phyloP scores from a whole-genome alignment of 2,329 filamentous ascomycete species.

The Aspergillus ibericus region DNA sequence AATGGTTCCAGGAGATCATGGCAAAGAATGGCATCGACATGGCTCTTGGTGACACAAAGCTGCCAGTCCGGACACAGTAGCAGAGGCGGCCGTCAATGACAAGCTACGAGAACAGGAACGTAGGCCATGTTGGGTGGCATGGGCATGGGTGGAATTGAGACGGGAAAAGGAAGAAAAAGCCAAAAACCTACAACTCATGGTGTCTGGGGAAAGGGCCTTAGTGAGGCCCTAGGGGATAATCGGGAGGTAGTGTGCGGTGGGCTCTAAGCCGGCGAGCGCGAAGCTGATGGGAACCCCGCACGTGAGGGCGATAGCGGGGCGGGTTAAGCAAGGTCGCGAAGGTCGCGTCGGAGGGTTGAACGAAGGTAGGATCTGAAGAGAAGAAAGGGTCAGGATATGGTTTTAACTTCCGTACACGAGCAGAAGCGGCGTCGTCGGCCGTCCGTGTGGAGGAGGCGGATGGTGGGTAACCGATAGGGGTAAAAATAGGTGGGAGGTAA shows the following conservation, averaged over 20 bases:
- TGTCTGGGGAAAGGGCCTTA: slow-evolving; percentile 8
- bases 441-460: background rate
- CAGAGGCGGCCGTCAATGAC: slow-evolving; percentile 6
- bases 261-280: slow-evolving; percentile 14
- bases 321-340: background rate
- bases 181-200: slow-evolving; percentile 28
- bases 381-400: slow-evolving; percentile 1
- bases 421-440: background rate
- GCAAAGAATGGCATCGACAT: background rate
- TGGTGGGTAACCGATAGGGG: slow-evolving; percentile 1
- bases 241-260: slow-evolving; percentile 17
- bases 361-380: background rate
- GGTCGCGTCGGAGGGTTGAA: background rate
- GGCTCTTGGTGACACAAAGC: background rate
- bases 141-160: background rate
- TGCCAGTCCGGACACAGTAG: background rate
- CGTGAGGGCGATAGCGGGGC: slow-evolving; percentile 20
- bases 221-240: slow-evolving; percentile 5
- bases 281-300: slow-evolving; percentile 25
- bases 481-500: background rate
- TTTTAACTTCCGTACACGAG: background rate
- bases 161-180: background rate
- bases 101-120: slow-evolving; percentile 1
- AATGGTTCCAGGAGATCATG: background rate
- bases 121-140: background rate